Base-by-base conservation (phyloP, 164 flowering plant species). In the Umbellularia californica region DNA sequence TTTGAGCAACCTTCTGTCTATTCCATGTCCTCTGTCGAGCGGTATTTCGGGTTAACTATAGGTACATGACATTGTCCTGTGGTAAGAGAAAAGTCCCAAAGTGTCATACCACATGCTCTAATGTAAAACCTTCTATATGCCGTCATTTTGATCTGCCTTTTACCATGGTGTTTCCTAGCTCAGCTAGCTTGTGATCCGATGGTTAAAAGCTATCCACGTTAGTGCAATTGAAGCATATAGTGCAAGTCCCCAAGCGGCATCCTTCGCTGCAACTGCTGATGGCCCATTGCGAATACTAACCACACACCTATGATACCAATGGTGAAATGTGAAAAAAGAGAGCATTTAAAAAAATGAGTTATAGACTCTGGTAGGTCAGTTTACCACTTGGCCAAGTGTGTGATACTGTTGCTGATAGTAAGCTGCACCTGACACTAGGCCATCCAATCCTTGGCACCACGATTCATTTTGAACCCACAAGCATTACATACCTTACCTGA, bases 401-500 rank as follows among this genome's bases (percentile, higher is more conserved):
- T 72, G 0, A 75, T 35, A 0, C 41, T 5, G 75, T 47, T 77
- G 79, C 70, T 77, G 75, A 14, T 76, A 76, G 78, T 76, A 76
- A 20, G 78, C 75, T 1, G 75, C 79, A 55, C 75, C 75, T 13
- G 79, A 77, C 23, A 75, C 79, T 2, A 77, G 72, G 24, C 79
- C 75, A 47, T 77, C 75, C 20, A 77, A 75, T 17, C 79, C 79
- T 58, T 77, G 79, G 79, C 79, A 77, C 79, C 79, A 72, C 27
- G 79, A 77, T 50, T 77, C 79, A 27, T 77, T 64, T 77, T 17
- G 75, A 77, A 6, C 79, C 75, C 15, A 68, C 41, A 35, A 77
- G 75, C 5, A 75, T 75, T 7, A 77, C 79, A 24, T 68, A 67
- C 22, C 22, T 60, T 68, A 67, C 22, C 22, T 60, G 64, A 60